Base-by-base conservation (phyloP, 2,329 filamentous ascomycete genomes). In the Xylariaceae sp. region DNA sequence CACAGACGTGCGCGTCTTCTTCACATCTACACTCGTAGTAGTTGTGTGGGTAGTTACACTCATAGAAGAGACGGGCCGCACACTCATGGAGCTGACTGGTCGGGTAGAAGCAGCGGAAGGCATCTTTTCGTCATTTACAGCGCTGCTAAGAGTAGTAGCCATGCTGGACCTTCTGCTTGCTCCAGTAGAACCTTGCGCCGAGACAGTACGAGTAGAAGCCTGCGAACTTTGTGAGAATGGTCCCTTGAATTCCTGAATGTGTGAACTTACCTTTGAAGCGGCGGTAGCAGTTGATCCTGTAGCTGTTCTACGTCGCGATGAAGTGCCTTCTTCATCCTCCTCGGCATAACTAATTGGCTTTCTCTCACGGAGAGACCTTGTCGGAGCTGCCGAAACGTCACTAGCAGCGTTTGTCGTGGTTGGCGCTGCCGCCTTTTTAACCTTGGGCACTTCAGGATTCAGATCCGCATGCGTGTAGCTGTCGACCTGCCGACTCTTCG, bases 391-490 rank as follows among this genome's bases (percentile, higher is more conserved):
- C 17, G 70, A 56, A 1, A 71, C 63, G 3, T 72, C 63, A 0
- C 70, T 66, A 7, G 72, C 66, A 4, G 62, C 69, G 10, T 73
- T 71, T 8, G 74, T 65, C 11, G 75, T 70, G 13, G 73, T 78
- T 35, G 81, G 74, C 8, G 77, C 73, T 11, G 82, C 82, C 68
- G 93, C 90, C 67, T 82, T 78, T 67, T 88, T 76, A 62, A 80
- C 75, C 66, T 86, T 75, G 56, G 82, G 83, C 18, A 85, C 85
- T 69, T 89, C 86, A 0, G 83, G 83, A 60, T 88, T 88, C 5
- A 97, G 80, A 51, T 97, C 92, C 66, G 95, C 89, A 7, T 87
- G 82, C 37, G 80, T 88, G 73, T 83, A 90, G 74, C 92, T 96
- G 55, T 80, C 81, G 0, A 88, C 92, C 66, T 91, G 85, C 2